These are phyloP conservation scores for Neopestalotiopsis clavispora DNA, from an alignment of 2,329 filamentous ascomycete species.

Conservation along the genomic window DNA sequence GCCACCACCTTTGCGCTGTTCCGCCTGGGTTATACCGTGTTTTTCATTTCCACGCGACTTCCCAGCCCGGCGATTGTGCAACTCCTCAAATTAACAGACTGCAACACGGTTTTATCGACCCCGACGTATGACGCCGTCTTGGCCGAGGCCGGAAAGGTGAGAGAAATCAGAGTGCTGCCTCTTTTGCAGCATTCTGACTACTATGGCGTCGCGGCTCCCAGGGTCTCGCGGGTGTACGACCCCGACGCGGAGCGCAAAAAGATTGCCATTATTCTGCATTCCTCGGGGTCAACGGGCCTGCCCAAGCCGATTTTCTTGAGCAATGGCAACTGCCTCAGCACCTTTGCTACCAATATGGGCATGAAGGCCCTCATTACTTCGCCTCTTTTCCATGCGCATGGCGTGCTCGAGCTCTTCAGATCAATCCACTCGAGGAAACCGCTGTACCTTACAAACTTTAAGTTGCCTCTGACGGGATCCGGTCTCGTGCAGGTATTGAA, in stretches of 20 bases:
- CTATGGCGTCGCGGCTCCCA: neutral
- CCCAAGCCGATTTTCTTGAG: neutral
- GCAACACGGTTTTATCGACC: neutral
- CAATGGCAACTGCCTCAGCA: slow-evolving; percentile 42
- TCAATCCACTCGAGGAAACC: slow-evolving; percentile 50
- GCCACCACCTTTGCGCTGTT: slow-evolving; percentile 10
- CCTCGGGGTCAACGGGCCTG: neutral
- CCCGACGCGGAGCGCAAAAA: slow-evolving; percentile 24
- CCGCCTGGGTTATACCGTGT: slow-evolving; percentile 9
- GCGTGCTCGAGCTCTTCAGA: slow-evolving; percentile 52
- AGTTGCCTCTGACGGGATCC: slow-evolving; percentile 52
- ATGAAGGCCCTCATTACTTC: slow-evolving; percentile 50
- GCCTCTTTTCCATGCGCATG: slow-evolving; percentile 58
- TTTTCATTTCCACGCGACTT: slow-evolving; percentile 5
- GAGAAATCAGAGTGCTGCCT: neutral
- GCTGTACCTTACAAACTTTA: slow-evolving; percentile 53
- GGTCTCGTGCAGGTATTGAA: slow-evolving; percentile 46
- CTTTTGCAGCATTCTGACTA: slow-evolving; percentile 10
- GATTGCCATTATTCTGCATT: slow-evolving; percentile 22
- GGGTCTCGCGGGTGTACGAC: slow-evolving; percentile 7
- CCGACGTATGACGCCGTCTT: neutral
- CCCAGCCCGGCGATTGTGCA: neutral
- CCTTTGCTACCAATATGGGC: slow-evolving; percentile 48
- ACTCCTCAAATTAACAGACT: neutral
- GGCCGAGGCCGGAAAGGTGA: neutral